Percentiles rank a stretch among this genome's conserved stretches.
Evolutionary conservation across 345 rosid genomes (phyloP).

Genomic region (Bruguiera parviflora): DNA sequence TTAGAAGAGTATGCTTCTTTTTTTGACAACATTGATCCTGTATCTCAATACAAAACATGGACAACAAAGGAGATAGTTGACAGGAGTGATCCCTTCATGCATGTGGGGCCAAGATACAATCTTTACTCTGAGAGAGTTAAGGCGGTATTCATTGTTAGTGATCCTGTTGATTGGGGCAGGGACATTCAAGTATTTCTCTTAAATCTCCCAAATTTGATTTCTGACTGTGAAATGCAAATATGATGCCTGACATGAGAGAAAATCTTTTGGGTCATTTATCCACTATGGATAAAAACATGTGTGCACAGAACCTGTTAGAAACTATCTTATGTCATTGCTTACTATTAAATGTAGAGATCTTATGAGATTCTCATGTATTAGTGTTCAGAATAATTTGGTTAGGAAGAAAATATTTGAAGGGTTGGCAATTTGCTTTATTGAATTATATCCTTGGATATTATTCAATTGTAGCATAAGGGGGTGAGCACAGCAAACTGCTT

Average conservation of each 20-base stretch:
- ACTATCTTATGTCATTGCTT: neutral
- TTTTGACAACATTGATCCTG: constrained; percentile 46
- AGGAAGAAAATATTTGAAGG: neutral
- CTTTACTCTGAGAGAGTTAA: constrained; percentile 31
- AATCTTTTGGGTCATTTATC: neutral
- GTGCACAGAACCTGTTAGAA: too few species aligned
- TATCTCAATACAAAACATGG: constrained; percentile 45
- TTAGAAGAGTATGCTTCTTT: constrained; percentile 43
- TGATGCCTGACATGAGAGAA: neutral
- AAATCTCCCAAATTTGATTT: too few species aligned
- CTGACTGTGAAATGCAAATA: neutral
- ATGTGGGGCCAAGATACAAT: constrained; percentile 16
- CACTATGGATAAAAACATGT: too few species aligned
- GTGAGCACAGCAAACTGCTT: too few species aligned
- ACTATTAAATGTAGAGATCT: neutral
- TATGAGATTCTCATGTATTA: neutral
- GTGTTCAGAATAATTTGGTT: too few species aligned
- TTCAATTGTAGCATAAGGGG: too few species aligned
- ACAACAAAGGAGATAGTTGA: constrained; percentile 17
- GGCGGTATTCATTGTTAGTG: constrained; percentile 44
- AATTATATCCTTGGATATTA: too few species aligned
- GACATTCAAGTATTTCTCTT: constrained; percentile 40
- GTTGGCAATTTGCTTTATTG: neutral
- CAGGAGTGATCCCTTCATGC: constrained; percentile 3
- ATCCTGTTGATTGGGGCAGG: constrained; percentile 56